Evolutionary conservation across 208 protist genomes (phyloP).

Genomic region (Trypanosoma congolense): DNA sequence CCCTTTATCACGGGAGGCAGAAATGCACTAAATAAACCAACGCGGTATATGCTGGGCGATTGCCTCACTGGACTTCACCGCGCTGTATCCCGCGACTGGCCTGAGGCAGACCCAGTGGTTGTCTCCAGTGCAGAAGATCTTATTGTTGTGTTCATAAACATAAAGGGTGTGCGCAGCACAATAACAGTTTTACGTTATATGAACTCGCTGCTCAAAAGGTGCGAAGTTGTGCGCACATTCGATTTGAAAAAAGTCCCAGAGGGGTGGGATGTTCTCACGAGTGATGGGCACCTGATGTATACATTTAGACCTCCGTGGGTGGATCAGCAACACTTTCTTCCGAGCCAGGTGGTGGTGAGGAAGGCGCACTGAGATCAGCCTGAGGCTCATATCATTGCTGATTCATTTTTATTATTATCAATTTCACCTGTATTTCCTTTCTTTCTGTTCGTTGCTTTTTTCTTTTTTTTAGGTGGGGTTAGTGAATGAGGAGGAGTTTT

Average conservation of each 20-base stretch:
- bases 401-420: neutral
- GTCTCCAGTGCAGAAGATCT: slow-evolving; percentile 87
- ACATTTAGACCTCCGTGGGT: slow-evolving; percentile 87
- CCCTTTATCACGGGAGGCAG: slow-evolving; percentile 68
- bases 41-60: slow-evolving; percentile 77
- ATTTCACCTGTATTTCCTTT: neutral
- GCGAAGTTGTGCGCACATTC: slow-evolving; percentile 52
- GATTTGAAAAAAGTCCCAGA: slow-evolving; percentile 69
- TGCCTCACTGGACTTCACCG: slow-evolving; percentile 69
- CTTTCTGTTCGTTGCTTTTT: too few relatives aligned
- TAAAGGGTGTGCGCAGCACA: slow-evolving; percentile 21
- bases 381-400: neutral
- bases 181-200: slow-evolving; percentile 74
- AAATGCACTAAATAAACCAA: slow-evolving; percentile 43
- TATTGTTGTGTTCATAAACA: slow-evolving; percentile 76
- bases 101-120: slow-evolving; percentile 55
- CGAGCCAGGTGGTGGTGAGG: slow-evolving; percentile 24
- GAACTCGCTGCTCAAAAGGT: slow-evolving; percentile 61
- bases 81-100: slow-evolving; percentile 66
- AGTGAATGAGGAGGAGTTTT: too few relatives aligned
- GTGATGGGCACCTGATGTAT: slow-evolving; percentile 84
- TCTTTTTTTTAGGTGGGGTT: too few relatives aligned
- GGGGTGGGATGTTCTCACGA: slow-evolving; percentile 80
- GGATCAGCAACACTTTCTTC: slow-evolving; percentile 49
- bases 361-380: slow-evolving; percentile 14